Base-by-base conservation (phyloP, 2,329 filamentous ascomycete species). In the Xylariaceae sp. region DNA sequence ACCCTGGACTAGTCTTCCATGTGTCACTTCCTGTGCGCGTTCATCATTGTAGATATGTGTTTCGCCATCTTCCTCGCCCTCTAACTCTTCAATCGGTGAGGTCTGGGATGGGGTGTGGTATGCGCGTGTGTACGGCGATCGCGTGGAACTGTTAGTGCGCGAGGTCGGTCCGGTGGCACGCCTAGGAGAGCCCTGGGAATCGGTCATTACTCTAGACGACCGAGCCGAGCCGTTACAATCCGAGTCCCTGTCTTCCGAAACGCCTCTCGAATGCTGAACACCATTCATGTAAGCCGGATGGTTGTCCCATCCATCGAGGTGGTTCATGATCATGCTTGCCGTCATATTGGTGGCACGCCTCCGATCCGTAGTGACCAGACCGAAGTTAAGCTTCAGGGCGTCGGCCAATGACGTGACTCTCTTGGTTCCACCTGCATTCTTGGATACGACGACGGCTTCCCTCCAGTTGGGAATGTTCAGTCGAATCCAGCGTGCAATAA, bases 391-490 rank as follows among this genome's bases (percentile, higher is more conserved):
- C 81, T 98, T 98, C 66, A 99, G 77, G 2, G 92, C 92, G 77
- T 99, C 95, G 59, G 95, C 95, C 52, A 99, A 80, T 23, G 93
- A 97, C 14, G 95, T 99, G 40, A 98, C 95, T 63, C 95, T 86
- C 79, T 99, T 99, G 47, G 95, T 98, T 56, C 95, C 95, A 53
- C 95, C 95, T 1, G 95, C 90, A 70, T 99, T 99, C 79, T 99
- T 99, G 71, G 93, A 98, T 20, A 99, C 95, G 16, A 97, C 93
- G 6, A 99, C 95, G 9, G 91, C 92, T 65, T 97, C 89, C 60
- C 82, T 86, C 95, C 95, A 99, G 62, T 89, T 86, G 14, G 85
- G 81, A 40, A 99, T 89, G 70, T 97, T 95, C 73, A 89, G 86
- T 58, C 89, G 88, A 68, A 99, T 96, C 95, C 95, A 99, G 66